Evolutionary conservation across 2,329 filamentous ascomycete genomes (phyloP).

Genomic region (Aspergillus sp.): DNA sequence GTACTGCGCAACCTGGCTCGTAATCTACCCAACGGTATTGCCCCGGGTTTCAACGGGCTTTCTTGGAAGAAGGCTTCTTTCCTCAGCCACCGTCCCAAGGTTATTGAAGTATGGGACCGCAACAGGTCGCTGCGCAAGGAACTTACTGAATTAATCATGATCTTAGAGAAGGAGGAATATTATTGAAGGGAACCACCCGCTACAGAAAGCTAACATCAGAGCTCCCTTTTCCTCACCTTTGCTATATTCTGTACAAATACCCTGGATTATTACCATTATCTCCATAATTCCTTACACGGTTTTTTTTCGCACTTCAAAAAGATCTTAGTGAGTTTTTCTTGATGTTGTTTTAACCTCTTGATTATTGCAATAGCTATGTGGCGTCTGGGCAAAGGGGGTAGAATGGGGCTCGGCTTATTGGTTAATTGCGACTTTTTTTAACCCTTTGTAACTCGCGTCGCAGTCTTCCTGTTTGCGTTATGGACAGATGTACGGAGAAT

Average conservation of each 20-base stretch:
- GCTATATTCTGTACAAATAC: constrained; percentile 20
- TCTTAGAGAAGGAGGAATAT: constrained; percentile 41
- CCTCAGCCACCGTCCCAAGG: constrained; percentile 38
- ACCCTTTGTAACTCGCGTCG: not conserved
- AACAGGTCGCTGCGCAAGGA: constrained; percentile 44
- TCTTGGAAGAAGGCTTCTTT: constrained; percentile 43
- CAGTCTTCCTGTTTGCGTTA: not conserved
- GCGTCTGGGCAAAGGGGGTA: constrained; percentile 20
- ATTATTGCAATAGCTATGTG: constrained; percentile 12
- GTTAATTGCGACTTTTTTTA: not conserved
- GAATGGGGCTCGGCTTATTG: constrained; percentile 15
- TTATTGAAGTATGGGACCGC: constrained; percentile 40
- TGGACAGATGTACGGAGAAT: not conserved
- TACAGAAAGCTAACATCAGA: not conserved
- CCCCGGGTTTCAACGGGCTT: constrained; percentile 29
- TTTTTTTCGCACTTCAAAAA: not conserved
- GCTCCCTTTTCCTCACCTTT: not conserved
- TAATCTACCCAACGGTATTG: constrained; percentile 38
- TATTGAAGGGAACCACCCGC: constrained; percentile 24
- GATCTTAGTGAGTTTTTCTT: not conserved
- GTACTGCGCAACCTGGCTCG: constrained; percentile 49
- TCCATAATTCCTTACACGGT: constrained; percentile 10
- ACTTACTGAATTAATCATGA: constrained; percentile 44
- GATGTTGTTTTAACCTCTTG: not conserved
- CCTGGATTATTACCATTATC: constrained; percentile 14